Percentiles rank a stretch among this genome's conserved stretches.
phyloP scores from a whole-genome alignment of 306 rosid species.

The Prunus armeniaca region DNA sequence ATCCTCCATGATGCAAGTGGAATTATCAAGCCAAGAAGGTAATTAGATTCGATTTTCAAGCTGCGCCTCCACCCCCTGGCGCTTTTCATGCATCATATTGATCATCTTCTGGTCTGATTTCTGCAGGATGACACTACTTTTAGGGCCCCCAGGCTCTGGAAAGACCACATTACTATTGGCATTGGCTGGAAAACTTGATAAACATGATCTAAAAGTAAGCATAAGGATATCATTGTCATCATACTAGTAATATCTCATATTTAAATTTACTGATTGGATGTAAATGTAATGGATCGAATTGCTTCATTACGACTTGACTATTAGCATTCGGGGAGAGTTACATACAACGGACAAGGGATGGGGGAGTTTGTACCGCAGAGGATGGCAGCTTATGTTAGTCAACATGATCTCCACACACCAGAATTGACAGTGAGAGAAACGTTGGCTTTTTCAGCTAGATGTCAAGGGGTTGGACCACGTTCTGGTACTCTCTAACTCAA shows the following conservation, averaged over 20 bases:
- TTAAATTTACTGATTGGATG: background rate
- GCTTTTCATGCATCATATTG: background rate
- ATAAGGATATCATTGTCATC: background rate
- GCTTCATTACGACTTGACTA: background rate
- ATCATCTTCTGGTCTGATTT: background rate
- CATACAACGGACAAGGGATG: slow-evolving; percentile 49
- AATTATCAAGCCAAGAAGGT: slow-evolving; percentile 9
- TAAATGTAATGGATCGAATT: no score
- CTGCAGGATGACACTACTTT: slow-evolving; percentile 11
- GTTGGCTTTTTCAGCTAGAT: slow-evolving; percentile 51
- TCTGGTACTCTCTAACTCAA: slow-evolving; percentile 33
- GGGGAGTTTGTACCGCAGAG: slow-evolving; percentile 49
- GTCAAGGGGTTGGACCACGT: slow-evolving; percentile 62
- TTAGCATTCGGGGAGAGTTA: slow-evolving; percentile 43
- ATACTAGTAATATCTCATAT: background rate
- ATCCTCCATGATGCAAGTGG: background rate
- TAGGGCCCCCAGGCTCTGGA: slow-evolving; percentile 11
- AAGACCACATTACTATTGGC: slow-evolving; percentile 3
- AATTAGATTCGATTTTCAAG: background rate
- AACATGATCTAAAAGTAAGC: background rate
- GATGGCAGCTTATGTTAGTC: slow-evolving; percentile 49
- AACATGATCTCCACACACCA: slow-evolving; percentile 47
- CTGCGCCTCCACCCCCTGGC: background rate
- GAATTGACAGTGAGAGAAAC: slow-evolving; percentile 61
- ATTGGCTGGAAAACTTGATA: background rate